Base-by-base conservation (phyloP, 2,329 filamentous ascomycete species). In the Penicillium sp. region DNA sequence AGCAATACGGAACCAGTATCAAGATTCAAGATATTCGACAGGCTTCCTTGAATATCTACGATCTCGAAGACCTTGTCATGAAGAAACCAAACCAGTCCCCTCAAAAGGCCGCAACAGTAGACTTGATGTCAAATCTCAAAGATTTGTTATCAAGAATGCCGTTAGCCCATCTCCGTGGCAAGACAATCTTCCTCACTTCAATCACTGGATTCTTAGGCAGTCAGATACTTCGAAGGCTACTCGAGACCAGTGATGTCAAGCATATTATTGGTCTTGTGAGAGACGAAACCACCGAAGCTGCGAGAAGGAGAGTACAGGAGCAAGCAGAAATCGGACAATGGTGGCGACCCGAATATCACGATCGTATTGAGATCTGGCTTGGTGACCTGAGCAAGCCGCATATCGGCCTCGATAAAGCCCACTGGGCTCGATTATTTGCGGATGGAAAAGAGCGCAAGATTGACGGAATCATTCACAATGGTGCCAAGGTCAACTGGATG, bases 401-500 rank as follows among this genome's bases (percentile, higher is more conserved):
- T n/a, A 48, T 60, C 33, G 54, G 58, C 10, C 23, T 58, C 10
- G 27, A 60, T 10, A 19, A 51, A 8, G 26, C 35, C 27, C 44
- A 53, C 16, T 55, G 52, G 52, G 7, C 33, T 9, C 35, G 21
- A n/a, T 37, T 58, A 11, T 52, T 52, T 27, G 23, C 19, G 14
- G 26, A 46, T 16, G 48, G 19, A 9, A 14, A 23, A 2, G 25
- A 50, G 26, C 3, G 8, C 4, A 21, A 23, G 27, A 50, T 55
- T 9, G 45, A 52, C 11, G 25, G 48, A 1, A 61, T 58, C 10
- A 58, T 61, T 26, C 55, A 58, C 27, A 58, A 55, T 14, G 58
- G 45, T 8, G 58, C 49, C 6, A n/a, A 44, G 11, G 55, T 55
- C 9, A 53, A 58, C 11, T 61, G 55, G 50, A 50, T 58, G 39